Conservation (phyloP, 345 rosid species). For the Stellera chamaejasme region DNA sequence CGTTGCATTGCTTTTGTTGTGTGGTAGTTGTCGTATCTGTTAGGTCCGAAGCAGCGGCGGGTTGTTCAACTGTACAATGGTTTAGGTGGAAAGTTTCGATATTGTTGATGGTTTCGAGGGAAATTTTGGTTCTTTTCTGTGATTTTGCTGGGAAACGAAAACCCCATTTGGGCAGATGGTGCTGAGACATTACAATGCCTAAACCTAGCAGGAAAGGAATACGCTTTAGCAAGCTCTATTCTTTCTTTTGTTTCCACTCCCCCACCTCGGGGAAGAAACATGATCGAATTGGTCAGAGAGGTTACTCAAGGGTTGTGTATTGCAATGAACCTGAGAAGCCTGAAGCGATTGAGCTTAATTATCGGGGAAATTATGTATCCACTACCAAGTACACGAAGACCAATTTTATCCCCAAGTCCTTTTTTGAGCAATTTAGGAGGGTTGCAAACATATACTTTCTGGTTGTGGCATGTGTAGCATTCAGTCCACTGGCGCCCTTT, state of each 20-base stretch:
- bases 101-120: constrained; percentile 7
- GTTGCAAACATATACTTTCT: constrained; percentile 84
- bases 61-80: background rate
- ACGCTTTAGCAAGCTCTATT: constrained; percentile 39
- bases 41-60: no score
- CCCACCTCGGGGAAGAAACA: constrained; percentile 31
- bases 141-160: constrained; percentile 4
- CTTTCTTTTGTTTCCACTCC: constrained; percentile 47
- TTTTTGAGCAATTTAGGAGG: constrained; percentile 89
- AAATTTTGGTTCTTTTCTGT: constrained; percentile 1
- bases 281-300: constrained; percentile 48
- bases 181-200: constrained; percentile 18
- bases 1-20: no score
- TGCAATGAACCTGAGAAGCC: constrained; percentile 71
- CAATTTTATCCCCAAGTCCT: constrained; percentile 77
- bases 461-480: constrained; percentile 63
- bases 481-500: constrained; percentile 77
- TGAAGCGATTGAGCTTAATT: constrained; percentile 39
- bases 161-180: constrained; percentile 8
- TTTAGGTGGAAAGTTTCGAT: background rate
- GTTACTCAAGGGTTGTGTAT: constrained; percentile 65
- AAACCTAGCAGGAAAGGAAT: constrained; percentile 26
- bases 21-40: no score
- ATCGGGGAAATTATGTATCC: constrained; percentile 69
- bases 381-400: constrained; percentile 60